phyloP scores from a whole-genome alignment of 495 filamentous ascomycete genomes.

The Friedmanniomyces simplex region DNA sequence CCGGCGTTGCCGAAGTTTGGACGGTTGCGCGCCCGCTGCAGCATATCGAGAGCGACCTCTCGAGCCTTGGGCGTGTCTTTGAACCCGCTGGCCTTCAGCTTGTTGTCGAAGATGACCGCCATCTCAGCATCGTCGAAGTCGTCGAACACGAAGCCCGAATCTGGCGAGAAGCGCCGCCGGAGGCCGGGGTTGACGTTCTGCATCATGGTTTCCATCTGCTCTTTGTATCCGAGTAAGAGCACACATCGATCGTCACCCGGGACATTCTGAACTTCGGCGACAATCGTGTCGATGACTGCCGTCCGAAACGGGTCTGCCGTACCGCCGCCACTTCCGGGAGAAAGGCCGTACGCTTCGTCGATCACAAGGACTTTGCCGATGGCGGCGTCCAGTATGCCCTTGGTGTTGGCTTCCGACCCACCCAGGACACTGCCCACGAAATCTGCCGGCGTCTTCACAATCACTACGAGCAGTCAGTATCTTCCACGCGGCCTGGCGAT shows the following conservation, averaged over 20 bases:
- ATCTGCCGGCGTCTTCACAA: constrained; percentile 23
- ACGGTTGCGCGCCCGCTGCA: constrained; percentile 42
- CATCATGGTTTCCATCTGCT: constrained; percentile 70
- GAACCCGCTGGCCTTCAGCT: constrained; percentile 41
- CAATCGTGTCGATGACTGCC: constrained; percentile 67
- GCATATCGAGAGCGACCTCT: constrained; percentile 39
- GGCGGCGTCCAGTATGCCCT: constrained; percentile 15
- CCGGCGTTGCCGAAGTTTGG: constrained; percentile 54
- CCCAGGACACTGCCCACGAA: constrained; percentile 21
- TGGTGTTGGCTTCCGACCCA: constrained; percentile 19
- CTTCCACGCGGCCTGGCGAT: too few relatives aligned
- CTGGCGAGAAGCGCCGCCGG: constrained; percentile 54
- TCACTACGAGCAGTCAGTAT: constrained; percentile 19
- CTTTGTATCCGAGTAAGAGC: constrained; percentile 64
- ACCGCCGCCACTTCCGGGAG: background rate
- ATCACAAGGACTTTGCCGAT: constrained; percentile 24
- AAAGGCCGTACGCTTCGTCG: constrained; percentile 25
- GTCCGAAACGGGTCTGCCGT: constrained; percentile 24
- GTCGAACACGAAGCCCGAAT: constrained; percentile 57
- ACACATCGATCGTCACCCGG: constrained; percentile 73
- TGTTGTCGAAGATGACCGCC: constrained; percentile 45
- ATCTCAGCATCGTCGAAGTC: constrained; percentile 56
- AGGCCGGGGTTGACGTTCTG: constrained; percentile 71
- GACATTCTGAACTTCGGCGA: constrained; percentile 67
- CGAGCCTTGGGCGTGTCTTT: constrained; percentile 35